phyloP scores from a whole-genome alignment of 2,329 filamentous ascomycete genomes.

The Talaromyces sp. region DNA sequence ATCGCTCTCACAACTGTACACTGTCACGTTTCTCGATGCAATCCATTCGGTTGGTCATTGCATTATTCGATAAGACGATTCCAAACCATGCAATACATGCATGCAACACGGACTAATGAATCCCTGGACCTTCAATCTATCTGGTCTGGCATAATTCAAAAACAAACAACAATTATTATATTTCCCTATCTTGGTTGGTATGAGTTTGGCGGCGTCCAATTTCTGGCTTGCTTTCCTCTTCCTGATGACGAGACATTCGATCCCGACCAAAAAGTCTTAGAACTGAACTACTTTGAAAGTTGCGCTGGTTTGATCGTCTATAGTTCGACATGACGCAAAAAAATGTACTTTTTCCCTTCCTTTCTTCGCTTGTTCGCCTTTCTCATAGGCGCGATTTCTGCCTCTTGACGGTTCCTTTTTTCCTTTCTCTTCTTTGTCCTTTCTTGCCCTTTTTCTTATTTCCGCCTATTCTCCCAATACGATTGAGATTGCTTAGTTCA shows the following conservation, averaged over 20 bases:
- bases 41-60: constrained; percentile 14
- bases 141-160: background rate
- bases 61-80: constrained; percentile 10
- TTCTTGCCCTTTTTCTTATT: background rate
- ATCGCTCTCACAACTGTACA: constrained; percentile 9
- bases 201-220: background rate
- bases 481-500: background rate
- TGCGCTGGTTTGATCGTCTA: constrained; percentile 10
- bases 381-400: background rate
- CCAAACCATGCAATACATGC: constrained; percentile 1
- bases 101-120: constrained; percentile 7
- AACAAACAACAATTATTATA: constrained; percentile 1
- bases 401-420: background rate
- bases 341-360: background rate
- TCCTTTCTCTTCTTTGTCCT: background rate
- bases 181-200: constrained; percentile 7
- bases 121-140: background rate
- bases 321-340: constrained; percentile 9
- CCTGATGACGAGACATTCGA: constrained; percentile 2
- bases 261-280: constrained; percentile 3
- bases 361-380: background rate
- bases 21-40: constrained; percentile 10
- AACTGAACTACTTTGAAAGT: constrained; percentile 1
- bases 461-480: background rate
- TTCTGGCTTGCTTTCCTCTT: background rate